Evolutionary conservation across 345 rosid genomes (phyloP).

Genomic region (Conringia planisiliqua): DNA sequence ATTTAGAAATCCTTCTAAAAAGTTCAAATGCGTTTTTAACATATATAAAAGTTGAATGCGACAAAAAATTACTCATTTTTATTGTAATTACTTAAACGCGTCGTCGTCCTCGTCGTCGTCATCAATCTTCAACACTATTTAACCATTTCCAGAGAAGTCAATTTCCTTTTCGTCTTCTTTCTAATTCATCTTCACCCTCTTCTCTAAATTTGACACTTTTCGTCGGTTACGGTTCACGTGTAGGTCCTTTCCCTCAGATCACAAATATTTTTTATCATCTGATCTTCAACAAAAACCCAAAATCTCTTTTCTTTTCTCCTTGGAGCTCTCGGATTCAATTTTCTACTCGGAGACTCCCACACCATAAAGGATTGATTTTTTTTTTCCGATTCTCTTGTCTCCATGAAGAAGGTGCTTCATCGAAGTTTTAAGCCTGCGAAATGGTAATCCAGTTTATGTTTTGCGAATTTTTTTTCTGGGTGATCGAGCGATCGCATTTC

Average conservation of each 20-base stretch:
- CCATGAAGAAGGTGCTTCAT: conserved; percentile 50
- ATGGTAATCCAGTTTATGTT: conserved; percentile 34
- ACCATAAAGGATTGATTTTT: conserved; percentile 1
- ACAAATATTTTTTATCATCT: background rate
- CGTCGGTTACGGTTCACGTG: conserved; percentile 4
- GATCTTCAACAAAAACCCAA: background rate
- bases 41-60: no score
- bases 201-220: conserved; percentile 18
- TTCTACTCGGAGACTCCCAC: background rate
- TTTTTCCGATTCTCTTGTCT: background rate
- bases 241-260: conserved; percentile 8
- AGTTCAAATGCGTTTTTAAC: background rate
- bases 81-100: no score
- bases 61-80: no score
- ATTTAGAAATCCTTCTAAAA: background rate
- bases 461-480: background rate
- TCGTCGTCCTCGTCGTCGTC: background rate
- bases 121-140: conserved; percentile 4
- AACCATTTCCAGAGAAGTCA: background rate
- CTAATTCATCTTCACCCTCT: background rate
- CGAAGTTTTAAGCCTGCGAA: conserved; percentile 90
- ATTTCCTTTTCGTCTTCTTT: background rate
- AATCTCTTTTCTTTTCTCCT: background rate
- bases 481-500: background rate
- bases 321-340: background rate